Conservation (phyloP, 306 rosid genomes). For the Pyrus bretschneideri region DNA sequence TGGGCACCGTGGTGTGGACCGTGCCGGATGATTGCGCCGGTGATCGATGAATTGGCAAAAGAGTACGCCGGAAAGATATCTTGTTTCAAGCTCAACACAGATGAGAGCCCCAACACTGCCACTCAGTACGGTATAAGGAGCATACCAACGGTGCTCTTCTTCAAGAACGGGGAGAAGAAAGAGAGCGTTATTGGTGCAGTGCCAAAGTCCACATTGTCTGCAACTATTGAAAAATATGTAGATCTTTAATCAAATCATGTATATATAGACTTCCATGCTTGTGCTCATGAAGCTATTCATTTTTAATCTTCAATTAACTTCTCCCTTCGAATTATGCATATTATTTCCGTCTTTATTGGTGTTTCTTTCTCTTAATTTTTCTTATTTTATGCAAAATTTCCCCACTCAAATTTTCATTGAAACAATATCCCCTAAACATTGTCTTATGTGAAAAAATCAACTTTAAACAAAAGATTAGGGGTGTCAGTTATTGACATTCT, state of each 20-base stretch:
- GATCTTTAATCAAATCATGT: slow-evolving; percentile 20
- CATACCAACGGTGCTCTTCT: slow-evolving; percentile 89
- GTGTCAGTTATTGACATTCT: background rate
- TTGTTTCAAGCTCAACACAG: slow-evolving; percentile 79
- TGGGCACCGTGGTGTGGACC: slow-evolving; percentile 99
- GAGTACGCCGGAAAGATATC: slow-evolving; percentile 69
- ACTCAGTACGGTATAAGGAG: slow-evolving; percentile 83
- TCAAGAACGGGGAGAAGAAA: slow-evolving; percentile 82
- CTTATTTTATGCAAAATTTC: background rate
- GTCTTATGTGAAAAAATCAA: too few species aligned
- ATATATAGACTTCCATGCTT: background rate
- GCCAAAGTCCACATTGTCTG: slow-evolving; percentile 71
- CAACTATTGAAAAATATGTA: slow-evolving; percentile 59
- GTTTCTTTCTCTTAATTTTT: background rate
- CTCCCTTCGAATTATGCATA: slow-evolving; percentile 2
- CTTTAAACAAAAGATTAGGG: too few species aligned
- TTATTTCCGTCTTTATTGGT: background rate
- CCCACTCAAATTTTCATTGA: background rate
- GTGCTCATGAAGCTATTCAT: slow-evolving; percentile 10
- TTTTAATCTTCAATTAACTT: background rate
- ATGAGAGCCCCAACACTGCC: slow-evolving; percentile 63
- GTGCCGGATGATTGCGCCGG: slow-evolving; percentile 76
- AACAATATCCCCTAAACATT: background rate
- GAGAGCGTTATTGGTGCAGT: slow-evolving; percentile 89
- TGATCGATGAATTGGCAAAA: slow-evolving; percentile 68